These are phyloP conservation scores for Euphorbia schlechtendalii DNA, from an alignment of 441 rosid genomes.

Conservation along the genomic window DNA sequence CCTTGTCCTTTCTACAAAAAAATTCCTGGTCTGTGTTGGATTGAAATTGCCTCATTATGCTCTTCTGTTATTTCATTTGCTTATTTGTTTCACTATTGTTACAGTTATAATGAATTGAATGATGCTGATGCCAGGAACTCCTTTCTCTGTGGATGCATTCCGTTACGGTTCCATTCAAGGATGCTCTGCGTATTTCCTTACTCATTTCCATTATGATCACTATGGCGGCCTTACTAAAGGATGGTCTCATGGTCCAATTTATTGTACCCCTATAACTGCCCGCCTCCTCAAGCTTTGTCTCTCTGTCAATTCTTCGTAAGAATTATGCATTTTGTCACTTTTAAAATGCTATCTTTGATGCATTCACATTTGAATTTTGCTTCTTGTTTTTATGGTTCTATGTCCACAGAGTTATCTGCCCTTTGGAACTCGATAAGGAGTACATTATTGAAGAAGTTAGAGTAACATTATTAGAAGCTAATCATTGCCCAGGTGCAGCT, in stretches of 20 bases:
- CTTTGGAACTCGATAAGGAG: constrained; percentile 48
- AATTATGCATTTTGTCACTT: not conserved
- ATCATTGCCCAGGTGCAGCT: constrained; percentile 84
- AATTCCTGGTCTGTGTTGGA: constrained; percentile 45
- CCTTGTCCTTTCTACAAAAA: constrained; percentile 70
- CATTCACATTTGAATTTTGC: not conserved
- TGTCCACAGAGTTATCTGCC: constrained; percentile 39
- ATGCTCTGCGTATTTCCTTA: constrained; percentile 68
- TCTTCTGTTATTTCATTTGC: not conserved
- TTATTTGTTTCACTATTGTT: not conserved
- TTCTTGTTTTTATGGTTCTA: constrained; percentile 1
- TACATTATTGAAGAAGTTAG: constrained; percentile 46
- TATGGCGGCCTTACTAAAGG: constrained; percentile 63
- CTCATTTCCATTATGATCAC: constrained; percentile 75
- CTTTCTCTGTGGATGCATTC: constrained; percentile 74
- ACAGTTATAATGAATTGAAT: not conserved
- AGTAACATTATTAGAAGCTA: constrained; percentile 67
- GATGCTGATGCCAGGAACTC: constrained; percentile 40
- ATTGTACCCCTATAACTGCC: constrained; percentile 61
- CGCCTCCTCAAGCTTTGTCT: constrained; percentile 58
- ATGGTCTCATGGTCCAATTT: constrained; percentile 75
- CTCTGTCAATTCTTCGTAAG: constrained; percentile 52
- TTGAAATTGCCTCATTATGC: not conserved
- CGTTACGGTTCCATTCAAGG: constrained; percentile 59
- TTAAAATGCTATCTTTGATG: no score